Evolutionary conservation across 2,329 filamentous ascomycete genomes (phyloP).

Genomic region (Plectosphaerella cucumerina): DNA sequence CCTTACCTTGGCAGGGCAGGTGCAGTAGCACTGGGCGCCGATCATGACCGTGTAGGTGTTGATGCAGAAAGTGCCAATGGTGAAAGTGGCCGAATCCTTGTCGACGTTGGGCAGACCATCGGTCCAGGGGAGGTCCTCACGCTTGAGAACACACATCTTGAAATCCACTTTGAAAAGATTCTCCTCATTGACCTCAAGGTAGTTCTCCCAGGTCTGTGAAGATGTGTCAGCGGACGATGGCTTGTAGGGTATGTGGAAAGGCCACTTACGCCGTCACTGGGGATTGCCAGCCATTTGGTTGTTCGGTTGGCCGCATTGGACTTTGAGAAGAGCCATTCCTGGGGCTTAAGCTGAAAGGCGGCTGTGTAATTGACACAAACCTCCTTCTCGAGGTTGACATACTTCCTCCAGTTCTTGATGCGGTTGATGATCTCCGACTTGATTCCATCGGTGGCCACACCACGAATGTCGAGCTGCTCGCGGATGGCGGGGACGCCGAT

Average conservation of each 20-base stretch:
- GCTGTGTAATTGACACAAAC: too few relatives aligned
- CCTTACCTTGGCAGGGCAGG: conserved; percentile 4
- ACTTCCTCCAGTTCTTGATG: conserved; percentile 2
- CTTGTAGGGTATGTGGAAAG: too few relatives aligned
- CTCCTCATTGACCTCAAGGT: too few relatives aligned
- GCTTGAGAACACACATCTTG: conserved; percentile 9
- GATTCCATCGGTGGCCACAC: conserved; percentile 1
- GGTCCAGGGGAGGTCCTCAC: not conserved
- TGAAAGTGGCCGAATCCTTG: not conserved
- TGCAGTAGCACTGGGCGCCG: not conserved
- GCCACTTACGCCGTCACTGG: not conserved
- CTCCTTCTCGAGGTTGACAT: not conserved
- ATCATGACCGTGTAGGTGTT: conserved; percentile 5
- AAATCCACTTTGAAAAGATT: too few relatives aligned
- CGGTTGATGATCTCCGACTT: conserved; percentile 6
- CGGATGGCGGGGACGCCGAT: conserved; percentile 6
- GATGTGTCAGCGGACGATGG: too few relatives aligned
- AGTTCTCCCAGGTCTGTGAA: too few relatives aligned
- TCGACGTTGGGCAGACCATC: not conserved
- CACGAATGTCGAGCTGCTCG: conserved; percentile 9
- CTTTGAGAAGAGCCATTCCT: not conserved
- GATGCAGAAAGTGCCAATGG: not conserved
- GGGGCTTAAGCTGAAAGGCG: not conserved
- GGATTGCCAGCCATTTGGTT: not conserved
- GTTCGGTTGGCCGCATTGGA: not conserved